Conservation (phyloP, 2,329 filamentous ascomycete genomes). For the Colletotrichum sp. region DNA sequence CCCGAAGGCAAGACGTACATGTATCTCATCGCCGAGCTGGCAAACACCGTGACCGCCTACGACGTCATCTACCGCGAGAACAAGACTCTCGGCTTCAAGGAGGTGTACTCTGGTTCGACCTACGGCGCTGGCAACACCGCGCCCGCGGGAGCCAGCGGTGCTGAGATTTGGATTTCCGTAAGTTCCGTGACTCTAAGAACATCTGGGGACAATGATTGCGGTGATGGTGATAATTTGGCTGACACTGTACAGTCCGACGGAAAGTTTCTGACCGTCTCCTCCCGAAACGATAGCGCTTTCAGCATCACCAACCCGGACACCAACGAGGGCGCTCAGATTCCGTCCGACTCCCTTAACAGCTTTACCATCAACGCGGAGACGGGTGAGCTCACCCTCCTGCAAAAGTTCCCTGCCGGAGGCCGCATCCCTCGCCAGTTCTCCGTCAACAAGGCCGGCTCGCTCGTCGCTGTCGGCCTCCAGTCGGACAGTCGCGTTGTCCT, state of each 20-base stretch:
- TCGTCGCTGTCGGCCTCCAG: constrained; percentile 72
- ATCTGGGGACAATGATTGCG: not conserved
- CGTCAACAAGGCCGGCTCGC: constrained; percentile 66
- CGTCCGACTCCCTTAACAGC: constrained; percentile 69
- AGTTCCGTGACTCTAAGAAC: constrained; percentile 34
- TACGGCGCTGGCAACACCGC: constrained; percentile 49
- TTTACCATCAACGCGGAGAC: constrained; percentile 59
- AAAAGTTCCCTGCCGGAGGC: constrained; percentile 69
- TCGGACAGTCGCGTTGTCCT: constrained; percentile 64
- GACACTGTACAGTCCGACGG: constrained; percentile 54
- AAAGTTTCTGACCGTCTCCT: constrained; percentile 70
- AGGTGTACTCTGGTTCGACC: constrained; percentile 52
- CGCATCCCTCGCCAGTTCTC: constrained; percentile 70
- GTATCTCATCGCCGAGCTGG: constrained; percentile 67
- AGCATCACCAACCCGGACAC: constrained; percentile 50
- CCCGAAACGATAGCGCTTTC: constrained; percentile 67
- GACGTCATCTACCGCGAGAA: constrained; percentile 54
- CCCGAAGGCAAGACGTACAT: constrained; percentile 52
- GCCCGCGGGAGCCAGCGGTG: constrained; percentile 49
- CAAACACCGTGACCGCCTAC: constrained; percentile 62
- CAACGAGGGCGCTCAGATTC: constrained; percentile 36
- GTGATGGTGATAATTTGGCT: not conserved
- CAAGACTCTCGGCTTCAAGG: constrained; percentile 46
- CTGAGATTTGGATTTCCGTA: constrained; percentile 65
- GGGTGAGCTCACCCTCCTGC: constrained; percentile 60